phyloP scores from a whole-genome alignment of 306 rosid species.

The Rosa persica region DNA sequence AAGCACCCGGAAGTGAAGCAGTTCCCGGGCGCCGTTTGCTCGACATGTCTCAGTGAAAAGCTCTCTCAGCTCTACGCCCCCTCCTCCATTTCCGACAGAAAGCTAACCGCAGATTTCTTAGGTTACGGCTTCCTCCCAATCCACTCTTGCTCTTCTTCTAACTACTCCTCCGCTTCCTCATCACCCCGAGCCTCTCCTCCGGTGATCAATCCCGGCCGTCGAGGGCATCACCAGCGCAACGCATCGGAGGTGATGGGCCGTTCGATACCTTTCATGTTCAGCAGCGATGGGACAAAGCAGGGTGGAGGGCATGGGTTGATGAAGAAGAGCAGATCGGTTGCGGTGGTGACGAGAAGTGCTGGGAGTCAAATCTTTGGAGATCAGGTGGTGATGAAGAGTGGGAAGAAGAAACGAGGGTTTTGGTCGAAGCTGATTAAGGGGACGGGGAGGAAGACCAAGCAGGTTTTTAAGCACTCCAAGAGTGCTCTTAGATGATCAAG shows the following conservation, averaged over 20 bases:
- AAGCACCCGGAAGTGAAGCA: conserved; percentile 40
- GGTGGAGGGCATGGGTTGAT: conserved; percentile 22
- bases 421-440: conserved; percentile 64
- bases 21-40: conserved; percentile 54
- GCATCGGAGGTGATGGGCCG: conserved; percentile 33
- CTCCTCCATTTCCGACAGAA: neutral
- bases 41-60: conserved; percentile 53
- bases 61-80: conserved; percentile 41
- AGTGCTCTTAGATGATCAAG: conserved; percentile 19
- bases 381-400: neutral
- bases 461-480: conserved; percentile 37
- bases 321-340: conserved; percentile 63
- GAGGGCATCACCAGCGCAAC: conserved; percentile 40
- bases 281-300: neutral
- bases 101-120: neutral
- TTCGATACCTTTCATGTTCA: conserved; percentile 34
- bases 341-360: conserved; percentile 35
- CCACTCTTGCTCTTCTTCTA: neutral
- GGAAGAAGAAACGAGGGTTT: conserved; percentile 36
- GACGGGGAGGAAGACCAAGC: conserved; percentile 45
- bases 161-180: conserved; percentile 9
- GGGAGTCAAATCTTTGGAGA: neutral
- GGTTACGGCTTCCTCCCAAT: neutral
- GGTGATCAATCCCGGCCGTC: conserved; percentile 17
- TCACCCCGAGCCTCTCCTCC: conserved; percentile 29